Evolutionary conservation across 2,329 filamentous ascomycete species (phyloP).

Genomic region (Arthrinium phaeospermum): DNA sequence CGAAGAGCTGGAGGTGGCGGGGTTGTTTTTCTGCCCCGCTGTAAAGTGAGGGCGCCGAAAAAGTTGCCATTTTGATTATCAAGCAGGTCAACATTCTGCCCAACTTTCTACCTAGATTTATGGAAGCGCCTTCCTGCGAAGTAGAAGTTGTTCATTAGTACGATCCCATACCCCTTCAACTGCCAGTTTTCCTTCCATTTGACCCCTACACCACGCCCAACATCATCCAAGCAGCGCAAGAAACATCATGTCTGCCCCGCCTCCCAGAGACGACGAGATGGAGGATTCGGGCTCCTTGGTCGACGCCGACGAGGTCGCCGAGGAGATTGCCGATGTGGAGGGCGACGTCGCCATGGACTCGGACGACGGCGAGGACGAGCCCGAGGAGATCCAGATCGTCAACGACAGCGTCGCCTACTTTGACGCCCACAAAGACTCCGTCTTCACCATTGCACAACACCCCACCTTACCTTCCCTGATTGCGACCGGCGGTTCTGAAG

Average conservation of each 20-base stretch:
- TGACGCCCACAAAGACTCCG: constrained; percentile 85
- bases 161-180: no score
- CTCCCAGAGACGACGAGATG: constrained; percentile 44
- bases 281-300: constrained; percentile 74
- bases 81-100: neutral
- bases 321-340: constrained; percentile 65
- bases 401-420: constrained; percentile 96
- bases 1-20: neutral
- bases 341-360: constrained; percentile 84
- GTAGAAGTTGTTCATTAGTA: neutral
- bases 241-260: constrained; percentile 41
- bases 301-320: constrained; percentile 76
- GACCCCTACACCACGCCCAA: neutral
- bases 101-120: neutral
- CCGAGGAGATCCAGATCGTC: constrained; percentile 76
- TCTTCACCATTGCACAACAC: constrained; percentile 95
- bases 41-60: constrained; percentile 9
- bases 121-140: no score
- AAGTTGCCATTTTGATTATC: constrained; percentile 7
- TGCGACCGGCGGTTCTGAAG: constrained; percentile 80
- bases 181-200: neutral
- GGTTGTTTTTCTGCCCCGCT: constrained; percentile 3
- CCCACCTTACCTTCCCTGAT: constrained; percentile 78
- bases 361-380: constrained; percentile 63
- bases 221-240: neutral